These are phyloP conservation scores for Millerozyma acaciae DNA, from an alignment of 805 yeast species.

Conservation along the genomic window DNA sequence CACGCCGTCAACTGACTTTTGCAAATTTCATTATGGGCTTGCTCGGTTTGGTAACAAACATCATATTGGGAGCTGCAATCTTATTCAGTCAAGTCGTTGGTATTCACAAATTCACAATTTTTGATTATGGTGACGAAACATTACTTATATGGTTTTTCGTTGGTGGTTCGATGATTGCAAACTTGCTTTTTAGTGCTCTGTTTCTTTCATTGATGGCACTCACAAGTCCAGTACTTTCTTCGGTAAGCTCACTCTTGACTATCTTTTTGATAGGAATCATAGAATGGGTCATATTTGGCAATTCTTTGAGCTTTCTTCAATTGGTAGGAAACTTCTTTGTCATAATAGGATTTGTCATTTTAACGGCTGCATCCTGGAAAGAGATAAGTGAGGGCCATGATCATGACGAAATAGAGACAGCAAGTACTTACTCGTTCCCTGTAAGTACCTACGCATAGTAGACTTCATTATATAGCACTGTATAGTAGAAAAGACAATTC, in stretches of 20 bases:
- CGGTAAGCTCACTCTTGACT: slow-evolving; percentile 65
- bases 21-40: slow-evolving; percentile 72
- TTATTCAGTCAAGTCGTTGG: slow-evolving; percentile 50
- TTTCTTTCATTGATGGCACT: slow-evolving; percentile 77
- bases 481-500: not conserved
- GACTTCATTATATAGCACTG: slow-evolving; percentile 1
- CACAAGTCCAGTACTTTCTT: slow-evolving; percentile 80
- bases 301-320: slow-evolving; percentile 51
- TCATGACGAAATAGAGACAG: slow-evolving; percentile 38
- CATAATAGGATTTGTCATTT: slow-evolving; percentile 61
- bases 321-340: slow-evolving; percentile 67
- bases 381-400: slow-evolving; percentile 53
- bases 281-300: slow-evolving; percentile 68
- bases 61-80: slow-evolving; percentile 46
- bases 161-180: slow-evolving; percentile 52
- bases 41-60: slow-evolving; percentile 57
- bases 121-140: slow-evolving; percentile 38
- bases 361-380: slow-evolving; percentile 63
- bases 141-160: slow-evolving; percentile 44
- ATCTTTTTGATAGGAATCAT: slow-evolving; percentile 75
- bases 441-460: slow-evolving; percentile 21
- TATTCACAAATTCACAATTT: slow-evolving; percentile 54
- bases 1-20: slow-evolving; percentile 71
- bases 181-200: slow-evolving; percentile 64
- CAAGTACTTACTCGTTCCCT: slow-evolving; percentile 41